phyloP scores from a whole-genome alignment of 768 basidiomycete genomes.

The Crassisporium funariophilum region DNA sequence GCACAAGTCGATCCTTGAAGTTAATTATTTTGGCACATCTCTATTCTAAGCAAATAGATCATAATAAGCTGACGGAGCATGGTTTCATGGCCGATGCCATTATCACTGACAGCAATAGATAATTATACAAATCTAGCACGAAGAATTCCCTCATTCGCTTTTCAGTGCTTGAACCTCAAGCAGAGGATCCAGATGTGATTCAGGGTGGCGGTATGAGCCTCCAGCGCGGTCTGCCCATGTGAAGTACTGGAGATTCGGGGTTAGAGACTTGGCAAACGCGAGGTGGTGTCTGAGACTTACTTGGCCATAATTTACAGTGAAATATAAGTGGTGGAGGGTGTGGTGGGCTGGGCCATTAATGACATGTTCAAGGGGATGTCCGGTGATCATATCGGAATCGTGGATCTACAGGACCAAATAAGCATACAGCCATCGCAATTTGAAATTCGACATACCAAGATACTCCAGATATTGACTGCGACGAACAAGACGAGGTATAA shows the following conservation, averaged over 20 bases:
- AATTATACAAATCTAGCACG: slow-evolving; percentile 20
- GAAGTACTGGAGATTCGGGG: slow-evolving; percentile 70
- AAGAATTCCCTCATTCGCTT: slow-evolving; percentile 17
- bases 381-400: slow-evolving; percentile 98
- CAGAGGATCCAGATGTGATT: slow-evolving; percentile 81
- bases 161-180: slow-evolving; percentile 56
- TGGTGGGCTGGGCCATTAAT: slow-evolving; percentile 99
- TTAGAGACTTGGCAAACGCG: neutral
- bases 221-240: slow-evolving; percentile 89
- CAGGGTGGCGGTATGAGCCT: slow-evolving; percentile 89
- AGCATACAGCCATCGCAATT: neutral
- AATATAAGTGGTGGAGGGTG: slow-evolving; percentile 95
- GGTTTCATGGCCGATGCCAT: too few relatives aligned
- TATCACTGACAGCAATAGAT: too few relatives aligned
- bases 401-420: slow-evolving; percentile 66
- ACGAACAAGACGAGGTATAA: slow-evolving; percentile 87
- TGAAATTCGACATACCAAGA: slow-evolving; percentile 64
- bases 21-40: too few relatives aligned
- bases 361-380: slow-evolving; percentile 79
- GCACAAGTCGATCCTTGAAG: too few relatives aligned
- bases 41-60: too few relatives aligned
- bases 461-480: slow-evolving; percentile 92
- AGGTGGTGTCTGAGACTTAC: slow-evolving; percentile 36
- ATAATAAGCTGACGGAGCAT: too few relatives aligned
- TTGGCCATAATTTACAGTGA: slow-evolving; percentile 96